Percentiles rank a stretch among this genome's conserved stretches.
These are phyloP conservation scores for Chlorella sp. DNA, from an alignment of 139 green algal genomes.

Conservation along the genomic window DNA sequence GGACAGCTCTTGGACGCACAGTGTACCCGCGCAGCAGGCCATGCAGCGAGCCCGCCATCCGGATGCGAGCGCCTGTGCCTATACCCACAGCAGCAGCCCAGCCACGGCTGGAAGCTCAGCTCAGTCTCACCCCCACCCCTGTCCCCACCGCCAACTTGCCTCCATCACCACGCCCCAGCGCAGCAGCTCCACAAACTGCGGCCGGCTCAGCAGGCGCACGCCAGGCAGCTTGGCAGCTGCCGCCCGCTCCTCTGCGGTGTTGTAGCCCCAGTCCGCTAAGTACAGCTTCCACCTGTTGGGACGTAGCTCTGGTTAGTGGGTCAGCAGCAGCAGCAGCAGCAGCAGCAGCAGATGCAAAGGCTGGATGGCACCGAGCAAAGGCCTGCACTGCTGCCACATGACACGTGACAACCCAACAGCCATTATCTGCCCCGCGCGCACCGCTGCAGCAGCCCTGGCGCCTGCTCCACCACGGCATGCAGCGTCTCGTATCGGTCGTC, in stretches of 20 bases:
- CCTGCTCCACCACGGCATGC: slow-evolving; percentile 49
- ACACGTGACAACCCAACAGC: neutral
- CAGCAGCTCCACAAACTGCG: slow-evolving; percentile 62
- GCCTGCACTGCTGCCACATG: too few relatives aligned
- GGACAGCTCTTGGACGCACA: too few relatives aligned
- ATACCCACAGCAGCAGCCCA: too few relatives aligned
- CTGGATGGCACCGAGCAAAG: too few relatives aligned
- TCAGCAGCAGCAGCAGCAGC: neutral
- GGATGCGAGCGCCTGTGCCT: too few relatives aligned
- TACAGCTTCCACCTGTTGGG: slow-evolving; percentile 78
- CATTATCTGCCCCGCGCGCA: slow-evolving; percentile 53
- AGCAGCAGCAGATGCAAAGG: slow-evolving; percentile 24
- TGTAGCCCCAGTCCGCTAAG: slow-evolving; percentile 95
- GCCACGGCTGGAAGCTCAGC: too few relatives aligned
- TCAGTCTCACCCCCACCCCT: too few relatives aligned
- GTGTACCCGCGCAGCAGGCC: too few relatives aligned
- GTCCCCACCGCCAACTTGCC: neutral
- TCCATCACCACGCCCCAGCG: slow-evolving; percentile 51
- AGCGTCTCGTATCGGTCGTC: slow-evolving; percentile 81
- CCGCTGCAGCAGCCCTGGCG: slow-evolving; percentile 29
- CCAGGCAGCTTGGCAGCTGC: slow-evolving; percentile 46
- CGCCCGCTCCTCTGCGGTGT: slow-evolving; percentile 74
- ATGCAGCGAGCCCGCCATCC: too few relatives aligned
- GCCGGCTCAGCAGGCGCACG: slow-evolving; percentile 49
- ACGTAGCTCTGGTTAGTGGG: slow-evolving; percentile 9